Base-by-base conservation (phyloP, 345 rosid genomes). In the Abelmoschus esculentus region DNA sequence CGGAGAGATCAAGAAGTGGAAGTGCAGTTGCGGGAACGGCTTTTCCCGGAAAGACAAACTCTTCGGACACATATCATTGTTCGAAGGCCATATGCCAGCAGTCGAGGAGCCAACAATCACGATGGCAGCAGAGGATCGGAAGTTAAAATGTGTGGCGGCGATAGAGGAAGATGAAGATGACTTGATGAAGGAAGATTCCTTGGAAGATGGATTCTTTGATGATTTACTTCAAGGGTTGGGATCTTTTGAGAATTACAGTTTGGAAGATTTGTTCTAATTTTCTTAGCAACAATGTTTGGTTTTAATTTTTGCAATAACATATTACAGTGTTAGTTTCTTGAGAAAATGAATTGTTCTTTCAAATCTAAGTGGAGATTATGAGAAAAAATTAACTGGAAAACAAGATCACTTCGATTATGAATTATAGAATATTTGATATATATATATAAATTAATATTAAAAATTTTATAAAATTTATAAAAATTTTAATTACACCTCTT, bases 41-140 rank as follows among this genome's bases (percentile, higher is more conserved):
- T 89, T 89, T 73, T 82, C 90, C 0, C 81, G 91, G 78, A 89
- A 87, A 74, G 96, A 89, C 54, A 89, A 89, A 83, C 72, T 89
- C 75, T 89, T 89, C 15, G 89, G 91, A 19, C 96, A 87, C 70
- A 72, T 89, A 83, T 85, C 88, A 5, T 61, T 83, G 84, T 89
- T 89, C 34, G 96, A 89, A 77, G 96, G 91, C 14, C 96, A 89
- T 63, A 83, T 86, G 91, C 96, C 96, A 0, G 83, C 83, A 0
- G 61, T 7, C 8, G 10, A 26, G 61, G 17, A 55, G 59, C 95
- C 91, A 0, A 80, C 84, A 0, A 78, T 77, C 5, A 3, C 7
- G 26, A 67, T 14, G 2, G 61, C 15, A 4, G 61, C 29, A 15
- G 61, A 57, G 17, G 61, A 57, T 57, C 17, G n/a, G 36, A 57